Base-by-base conservation (phyloP, 805 yeast species). In the Kregervanrija delftensis region DNA sequence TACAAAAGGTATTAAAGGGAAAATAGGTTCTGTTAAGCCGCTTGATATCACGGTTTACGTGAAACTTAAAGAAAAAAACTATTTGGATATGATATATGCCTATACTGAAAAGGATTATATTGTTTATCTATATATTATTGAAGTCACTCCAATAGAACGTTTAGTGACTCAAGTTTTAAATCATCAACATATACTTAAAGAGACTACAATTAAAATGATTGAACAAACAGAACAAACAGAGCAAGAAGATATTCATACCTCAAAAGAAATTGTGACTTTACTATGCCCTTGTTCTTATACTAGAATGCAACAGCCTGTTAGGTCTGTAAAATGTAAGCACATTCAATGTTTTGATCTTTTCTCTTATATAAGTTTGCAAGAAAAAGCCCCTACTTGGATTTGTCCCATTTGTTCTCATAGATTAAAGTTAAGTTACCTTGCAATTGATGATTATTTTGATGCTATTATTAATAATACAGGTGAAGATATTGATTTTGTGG, bases 341-440 rank as follows among this genome's bases (percentile, higher is more conserved):
- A 65, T 88, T 12, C 91, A 86, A 55, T 90, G 98, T 59, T 87
- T 90, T 60, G 99, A 93, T 63, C 90, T 86, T 0, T 61, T 72
- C 33, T 77, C 86, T 37, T 93, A 76, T 57, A 54, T 93, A 9
- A 76, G 79, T 55, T 71, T 89, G 37, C 98, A 91, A 60, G 70
- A 71, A 44, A 91, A 84, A 58, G 77, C 85, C 0, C 84, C 96
- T 0, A 77, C 86, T 0, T 91, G 97, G 97, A 66, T 67, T 42
- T 93, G 99, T 58, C 96, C 97, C 0, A 72, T 87, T 3, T 93
- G 99, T 59, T 76, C 75, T 49, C 66, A 64, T 5, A 58, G 57
- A 2, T 65, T 87, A 2, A 63, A 68, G 2, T 66, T 80, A 12
- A 73, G 73, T 12, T 82, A 81, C 49, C 59, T 93, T 43, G 80